Evolutionary conservation across 1,139 yeast species (phyloP), one percentile per base, ranked within the genome.

Genomic region (Zhuliangozyma blackwelliae): DNA sequence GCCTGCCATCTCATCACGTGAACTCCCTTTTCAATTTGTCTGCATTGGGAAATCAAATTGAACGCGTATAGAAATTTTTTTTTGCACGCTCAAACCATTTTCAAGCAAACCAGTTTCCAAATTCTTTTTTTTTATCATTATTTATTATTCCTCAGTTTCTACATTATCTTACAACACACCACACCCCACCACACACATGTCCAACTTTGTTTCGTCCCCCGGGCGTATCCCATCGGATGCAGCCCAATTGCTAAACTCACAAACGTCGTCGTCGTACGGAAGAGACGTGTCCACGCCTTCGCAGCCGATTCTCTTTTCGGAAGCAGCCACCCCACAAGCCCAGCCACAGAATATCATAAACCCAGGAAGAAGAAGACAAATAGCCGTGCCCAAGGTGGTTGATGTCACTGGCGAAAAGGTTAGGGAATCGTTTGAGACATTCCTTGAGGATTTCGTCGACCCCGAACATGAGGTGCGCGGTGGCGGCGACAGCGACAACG

Each of bases 341-440:
- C 39, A 35, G 22, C 37, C 47, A 29, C 50, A 48, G 28, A 42
- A 58, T 11, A 50, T 49, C 7, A 47, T 53, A n/a, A n/a, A 10
- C 27, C 51, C 65, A 3, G 66, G 68, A 27, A 64, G 73, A 55
- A 64, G 78, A 57, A 72, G 77, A 46, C 67, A 79, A 42, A 73
- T 79, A 38, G 77, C 79, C 29, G 88, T 90, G 36, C 90, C 95
- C 27, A 87, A 85, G 57, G 96, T 92, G 25, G 78, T 79, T 16
- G 98, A 92, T 65, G 79, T 82, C 30, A 89, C 96, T 5, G 97
- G 96, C 43, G 97, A 90, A 55, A 87, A 88, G 50, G 97, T 92
- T 11, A 75, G 94, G 37, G 96, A 89, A 57, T 81, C 94, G 23
- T 92, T 92, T 57, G 96, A 89, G 57, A 78, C 75, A 48, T 92